A percentile compares a stretch with the other conserved stretches of the same genome.
phyloP scores from a whole-genome alignment of 306 rosid genomes.

The Malus domestica region DNA sequence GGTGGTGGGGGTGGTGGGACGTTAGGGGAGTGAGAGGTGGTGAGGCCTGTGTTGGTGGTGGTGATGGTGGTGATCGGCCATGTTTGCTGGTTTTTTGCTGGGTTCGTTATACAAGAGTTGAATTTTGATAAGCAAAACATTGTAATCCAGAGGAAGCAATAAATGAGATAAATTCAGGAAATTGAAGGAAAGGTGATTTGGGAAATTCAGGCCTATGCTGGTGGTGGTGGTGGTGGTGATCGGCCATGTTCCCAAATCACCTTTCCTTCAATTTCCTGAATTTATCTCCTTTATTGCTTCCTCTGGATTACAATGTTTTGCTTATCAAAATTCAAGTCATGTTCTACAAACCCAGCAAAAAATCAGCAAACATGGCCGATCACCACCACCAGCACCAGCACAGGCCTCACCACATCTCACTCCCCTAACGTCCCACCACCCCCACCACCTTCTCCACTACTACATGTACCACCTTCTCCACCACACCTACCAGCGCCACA shows the following conservation, averaged over 20 bases:
- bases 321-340: background rate
- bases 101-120: background rate
- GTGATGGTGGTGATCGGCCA: constrained; percentile 51
- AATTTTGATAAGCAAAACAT: background rate
- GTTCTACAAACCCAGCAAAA: background rate
- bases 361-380: constrained; percentile 47
- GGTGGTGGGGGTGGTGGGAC: constrained; percentile 19
- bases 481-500: constrained; percentile 11
- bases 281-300: background rate
- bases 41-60: constrained; percentile 56
- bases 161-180: too few species aligned
- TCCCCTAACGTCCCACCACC: constrained; percentile 43
- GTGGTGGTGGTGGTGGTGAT: constrained; percentile 35
- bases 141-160: too few species aligned
- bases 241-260: background rate
- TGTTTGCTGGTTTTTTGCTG: constrained; percentile 15
- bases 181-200: too few species aligned
- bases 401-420: constrained; percentile 67
- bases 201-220: constrained; percentile 41
- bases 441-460: constrained; percentile 15
- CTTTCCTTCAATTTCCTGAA: constrained; percentile 1
- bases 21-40: constrained; percentile 66
- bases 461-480: constrained; percentile 9
- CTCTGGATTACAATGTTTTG: background rate
- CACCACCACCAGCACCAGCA: constrained; percentile 42